Conservation (phyloP, 306 rosid genomes). For the Citrullus amarus region DNA sequence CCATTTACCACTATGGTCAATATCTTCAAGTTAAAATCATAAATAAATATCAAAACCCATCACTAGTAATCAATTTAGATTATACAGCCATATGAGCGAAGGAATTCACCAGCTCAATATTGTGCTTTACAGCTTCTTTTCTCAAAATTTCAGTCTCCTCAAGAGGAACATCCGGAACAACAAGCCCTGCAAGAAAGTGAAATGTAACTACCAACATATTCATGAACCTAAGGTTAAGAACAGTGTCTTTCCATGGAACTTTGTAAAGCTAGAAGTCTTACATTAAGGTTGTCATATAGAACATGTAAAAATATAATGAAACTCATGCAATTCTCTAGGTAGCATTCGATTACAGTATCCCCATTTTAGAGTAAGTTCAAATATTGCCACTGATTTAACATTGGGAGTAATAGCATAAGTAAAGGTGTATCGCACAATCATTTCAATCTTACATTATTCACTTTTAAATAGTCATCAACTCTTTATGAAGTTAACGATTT, state of each 20-base stretch:
- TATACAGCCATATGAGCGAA: not conserved
- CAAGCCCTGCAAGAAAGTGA: constrained; percentile 49
- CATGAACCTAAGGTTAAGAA: not conserved
- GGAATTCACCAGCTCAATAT: constrained; percentile 67
- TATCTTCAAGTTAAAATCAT: not conserved
- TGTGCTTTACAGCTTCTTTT: constrained; percentile 57
- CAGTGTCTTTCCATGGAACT: not conserved
- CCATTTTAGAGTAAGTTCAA: not conserved
- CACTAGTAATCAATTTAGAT: not conserved
- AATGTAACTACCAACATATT: not conserved
- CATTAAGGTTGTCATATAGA: not conserved
- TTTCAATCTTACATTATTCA: not conserved
- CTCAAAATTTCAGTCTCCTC: constrained; percentile 67
- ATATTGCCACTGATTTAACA: not conserved
- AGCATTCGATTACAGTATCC: not conserved
- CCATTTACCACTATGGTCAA: not conserved
- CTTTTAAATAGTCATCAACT: not conserved
- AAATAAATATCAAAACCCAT: not conserved
- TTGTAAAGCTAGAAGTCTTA: not conserved
- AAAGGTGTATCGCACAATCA: not conserved
- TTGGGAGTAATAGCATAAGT: not conserved
- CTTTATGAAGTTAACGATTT: not conserved
- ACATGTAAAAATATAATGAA: not conserved
- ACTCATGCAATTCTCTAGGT: not conserved
- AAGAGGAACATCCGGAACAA: constrained; percentile 91